Percentiles rank a stretch among this genome's conserved stretches.
These are phyloP conservation scores for Ceratocystis ficicola DNA, from an alignment of 2,329 filamentous ascomycete species.

Conservation along the genomic window DNA sequence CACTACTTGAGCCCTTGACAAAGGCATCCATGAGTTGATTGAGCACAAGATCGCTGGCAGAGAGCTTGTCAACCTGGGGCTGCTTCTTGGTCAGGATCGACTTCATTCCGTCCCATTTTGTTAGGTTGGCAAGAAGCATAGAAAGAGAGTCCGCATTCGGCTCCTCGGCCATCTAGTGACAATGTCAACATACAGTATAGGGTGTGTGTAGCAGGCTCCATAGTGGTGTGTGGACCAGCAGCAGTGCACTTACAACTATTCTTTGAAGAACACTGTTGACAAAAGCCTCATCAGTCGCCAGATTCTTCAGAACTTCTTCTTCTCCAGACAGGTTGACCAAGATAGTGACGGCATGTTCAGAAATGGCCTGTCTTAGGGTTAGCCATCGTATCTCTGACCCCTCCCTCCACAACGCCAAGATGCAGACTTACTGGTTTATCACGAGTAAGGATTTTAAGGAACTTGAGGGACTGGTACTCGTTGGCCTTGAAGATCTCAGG, in stretches of 20 bases:
- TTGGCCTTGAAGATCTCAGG: constrained; percentile 74
- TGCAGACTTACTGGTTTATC: constrained; percentile 59
- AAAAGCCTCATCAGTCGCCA: constrained; percentile 71
- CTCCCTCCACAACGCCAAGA: too few species aligned
- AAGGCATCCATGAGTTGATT: constrained; percentile 94
- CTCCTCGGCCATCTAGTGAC: constrained; percentile 53
- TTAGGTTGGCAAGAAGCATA: constrained; percentile 87
- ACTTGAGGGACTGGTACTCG: constrained; percentile 64
- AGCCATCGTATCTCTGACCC: background rate
- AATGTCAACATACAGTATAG: background rate
- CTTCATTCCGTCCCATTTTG: constrained; percentile 65
- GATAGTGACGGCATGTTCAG: constrained; percentile 84
- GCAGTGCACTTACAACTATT: constrained; percentile 51
- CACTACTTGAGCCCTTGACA: constrained; percentile 74
- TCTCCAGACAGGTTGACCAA: constrained; percentile 79
- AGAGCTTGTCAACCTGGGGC: constrained; percentile 54
- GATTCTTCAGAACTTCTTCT: constrained; percentile 55
- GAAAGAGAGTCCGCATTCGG: constrained; percentile 71
- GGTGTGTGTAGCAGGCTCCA: too few species aligned
- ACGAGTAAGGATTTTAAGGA: constrained; percentile 68
- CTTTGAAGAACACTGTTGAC: constrained; percentile 59
- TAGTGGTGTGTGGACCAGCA: too few species aligned
- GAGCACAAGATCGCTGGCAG: constrained; percentile 59
- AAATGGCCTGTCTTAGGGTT: constrained; percentile 52
- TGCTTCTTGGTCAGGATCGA: constrained; percentile 57